Base-by-base conservation (phyloP, 2,329 filamentous ascomycete genomes). In the Aspergillus chevalieri region DNA sequence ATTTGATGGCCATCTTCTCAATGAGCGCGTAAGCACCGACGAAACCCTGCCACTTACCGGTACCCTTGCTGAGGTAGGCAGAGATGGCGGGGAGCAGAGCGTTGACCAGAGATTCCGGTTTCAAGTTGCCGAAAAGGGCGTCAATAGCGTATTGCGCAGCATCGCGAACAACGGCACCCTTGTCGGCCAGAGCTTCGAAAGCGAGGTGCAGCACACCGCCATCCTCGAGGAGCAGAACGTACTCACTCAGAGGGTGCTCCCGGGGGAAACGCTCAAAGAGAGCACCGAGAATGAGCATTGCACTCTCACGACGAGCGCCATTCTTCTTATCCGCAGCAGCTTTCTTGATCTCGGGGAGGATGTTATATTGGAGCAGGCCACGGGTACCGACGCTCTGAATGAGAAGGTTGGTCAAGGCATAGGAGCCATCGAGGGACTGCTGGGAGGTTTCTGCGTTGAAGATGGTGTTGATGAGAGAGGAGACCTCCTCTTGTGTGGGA, bases 11-110 rank as follows among this genome's bases (percentile, higher is more conserved):
- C 86, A 97, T 95, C 71, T 85, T 89, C 67, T 93, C 90, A 51
- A 98, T 75, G 55, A 97, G 71, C 69, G 86, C 84, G 65, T 86
- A 86, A 43, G 89, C 93, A 52, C 87, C 91, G 47, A 96, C 88
- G 14, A 88, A 89, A 52, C 93, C 93, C 74, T 98, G 93, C 93
- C 93, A 98, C 74, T 98, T 98, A 57, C 89, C 91, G 14, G 89
- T 87, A 64, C 82, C 83, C 73, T 89, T 94, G 65, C 78, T 77
- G 26, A 98, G 78, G 68, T 97, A 97, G 47, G 78, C 72, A 54
- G 78, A 73, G 38, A 98, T 75, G 14, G 82, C 79, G 2, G 93
- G 90, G 46, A 98, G 76, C 39, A 98, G 79, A 17, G 87, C 91
- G 55, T 83, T 81, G 47, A 95, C 86, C 63, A 95, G 81, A 45